Evolutionary conservation across 805 yeast genomes (phyloP), one percentile per base, ranked within the genome.

Genomic region (Schwanniomyces vanrijiae): DNA sequence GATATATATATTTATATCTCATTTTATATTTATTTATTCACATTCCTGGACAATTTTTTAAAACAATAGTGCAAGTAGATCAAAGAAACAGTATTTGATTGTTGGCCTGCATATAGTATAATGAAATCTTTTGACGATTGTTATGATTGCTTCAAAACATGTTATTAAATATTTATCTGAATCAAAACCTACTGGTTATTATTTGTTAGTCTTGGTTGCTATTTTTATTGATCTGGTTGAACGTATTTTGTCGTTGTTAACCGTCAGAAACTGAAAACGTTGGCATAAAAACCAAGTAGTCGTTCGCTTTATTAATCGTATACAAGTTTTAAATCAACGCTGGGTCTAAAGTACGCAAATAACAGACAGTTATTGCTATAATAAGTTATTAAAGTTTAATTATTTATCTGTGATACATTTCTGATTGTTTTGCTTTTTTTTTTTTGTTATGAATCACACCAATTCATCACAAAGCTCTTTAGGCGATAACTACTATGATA

Each of bases 401-500:
- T 31, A 9, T 14, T 31, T 11, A 4, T 20, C 19, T 16, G 20
- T 31, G 16, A 14, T 13, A 20, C 13, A 19, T 9, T 14, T 13
- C 40, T 37, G 26, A 6, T 14, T 16, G 34, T 29, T 31, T 6
- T 26, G 10, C 10, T 14, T 18, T 16, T 31, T 25, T 10, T 25
- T 14, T 31, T 5, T 22, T 7, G 33, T 14, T 13, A 60, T 60
- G 65, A 55, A 50, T 41, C 59, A 54, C 40, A 49, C 47, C 35
- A 60, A 60, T 43, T 42, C 48, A 29, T 57, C 65, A 33, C 57
- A 48, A 37, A 44, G 44, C 31, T 53, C 62, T 22, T 51, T 63
- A 18, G 51, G 53, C 46, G 64, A 60, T 43, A 44, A 61, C 16
- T 59, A 62, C 40, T 68, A 60, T 44, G 64, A 60, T 40, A 54